Evolutionary conservation across 2,329 filamentous ascomycete species (phyloP).

Genomic region (Laburnicola sp.): DNA sequence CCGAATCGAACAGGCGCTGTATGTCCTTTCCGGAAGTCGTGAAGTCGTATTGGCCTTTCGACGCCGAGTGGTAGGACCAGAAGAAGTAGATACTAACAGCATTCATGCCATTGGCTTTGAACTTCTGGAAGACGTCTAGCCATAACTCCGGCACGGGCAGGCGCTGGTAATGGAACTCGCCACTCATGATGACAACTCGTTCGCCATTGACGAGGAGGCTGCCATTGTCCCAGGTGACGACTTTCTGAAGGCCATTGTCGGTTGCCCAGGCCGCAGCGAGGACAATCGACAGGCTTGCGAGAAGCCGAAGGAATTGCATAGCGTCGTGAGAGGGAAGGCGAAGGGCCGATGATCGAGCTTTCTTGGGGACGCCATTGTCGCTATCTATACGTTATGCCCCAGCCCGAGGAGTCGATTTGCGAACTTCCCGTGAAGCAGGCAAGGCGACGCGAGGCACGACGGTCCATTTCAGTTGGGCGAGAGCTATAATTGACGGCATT

Average conservation of each 20-base stretch:
- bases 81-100: slow-evolving; percentile 56
- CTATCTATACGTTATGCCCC: slow-evolving; percentile 1
- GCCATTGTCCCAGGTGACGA: slow-evolving; percentile 58
- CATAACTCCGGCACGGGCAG: slow-evolving; percentile 59
- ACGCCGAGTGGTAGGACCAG: slow-evolving; percentile 55
- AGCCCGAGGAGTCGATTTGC: background rate
- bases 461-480: background rate
- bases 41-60: slow-evolving; percentile 54
- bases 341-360: background rate
- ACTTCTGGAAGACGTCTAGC: slow-evolving; percentile 59
- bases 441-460: background rate
- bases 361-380: background rate
- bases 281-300: background rate
- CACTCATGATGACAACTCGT: slow-evolving; percentile 53
- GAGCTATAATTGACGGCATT: slow-evolving; percentile 13
- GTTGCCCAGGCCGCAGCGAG: slow-evolving; percentile 20
- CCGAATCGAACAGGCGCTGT: slow-evolving; percentile 55
- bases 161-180: slow-evolving; percentile 59
- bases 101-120: slow-evolving; percentile 58
- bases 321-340: background rate
- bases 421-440: background rate
- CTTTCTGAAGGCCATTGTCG: slow-evolving; percentile 34
- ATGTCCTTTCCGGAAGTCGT: slow-evolving; percentile 56
- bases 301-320: slow-evolving; percentile 1
- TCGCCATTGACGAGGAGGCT: slow-evolving; percentile 56